Conservation (phyloP, 2,329 filamentous ascomycete genomes). For the Epichloe bromicola region DNA sequence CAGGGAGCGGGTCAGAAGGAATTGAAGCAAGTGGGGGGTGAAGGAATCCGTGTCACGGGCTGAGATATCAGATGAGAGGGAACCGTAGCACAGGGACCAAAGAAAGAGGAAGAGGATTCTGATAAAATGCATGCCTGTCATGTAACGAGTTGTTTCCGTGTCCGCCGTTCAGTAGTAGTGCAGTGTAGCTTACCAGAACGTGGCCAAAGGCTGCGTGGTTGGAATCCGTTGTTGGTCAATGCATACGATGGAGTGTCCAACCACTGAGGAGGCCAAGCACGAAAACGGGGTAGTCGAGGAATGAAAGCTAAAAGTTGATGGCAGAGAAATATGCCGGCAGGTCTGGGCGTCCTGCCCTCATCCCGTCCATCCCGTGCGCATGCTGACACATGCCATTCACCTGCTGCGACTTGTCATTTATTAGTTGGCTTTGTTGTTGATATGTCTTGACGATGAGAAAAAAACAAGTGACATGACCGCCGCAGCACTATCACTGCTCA, state of each 20-base stretch:
- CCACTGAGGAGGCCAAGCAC: background rate
- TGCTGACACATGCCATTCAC: too few relatives aligned
- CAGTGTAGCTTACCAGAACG: background rate
- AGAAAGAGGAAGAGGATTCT: background rate
- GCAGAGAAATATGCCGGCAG: background rate
- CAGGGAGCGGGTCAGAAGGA: too few relatives aligned
- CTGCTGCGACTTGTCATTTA: too few relatives aligned
- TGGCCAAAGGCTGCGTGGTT: background rate
- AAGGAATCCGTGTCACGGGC: too few relatives aligned
- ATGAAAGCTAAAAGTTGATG: background rate
- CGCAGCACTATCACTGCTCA: too few relatives aligned
- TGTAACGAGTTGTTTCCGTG: background rate
- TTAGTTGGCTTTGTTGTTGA: too few relatives aligned
- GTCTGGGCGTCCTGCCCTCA: background rate
- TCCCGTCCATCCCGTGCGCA: background rate
- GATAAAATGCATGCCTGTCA: background rate
- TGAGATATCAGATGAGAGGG: too few relatives aligned
- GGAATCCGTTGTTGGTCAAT: background rate
- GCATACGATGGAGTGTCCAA: background rate
- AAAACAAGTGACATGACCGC: too few relatives aligned
- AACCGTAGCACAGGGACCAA: background rate
- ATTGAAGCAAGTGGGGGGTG: too few relatives aligned
- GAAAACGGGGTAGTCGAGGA: background rate
- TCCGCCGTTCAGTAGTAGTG: background rate
- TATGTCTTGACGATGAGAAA: too few relatives aligned